Evolutionary conservation across 306 rosid genomes (phyloP).

Genomic region (Malus domestica): DNA sequence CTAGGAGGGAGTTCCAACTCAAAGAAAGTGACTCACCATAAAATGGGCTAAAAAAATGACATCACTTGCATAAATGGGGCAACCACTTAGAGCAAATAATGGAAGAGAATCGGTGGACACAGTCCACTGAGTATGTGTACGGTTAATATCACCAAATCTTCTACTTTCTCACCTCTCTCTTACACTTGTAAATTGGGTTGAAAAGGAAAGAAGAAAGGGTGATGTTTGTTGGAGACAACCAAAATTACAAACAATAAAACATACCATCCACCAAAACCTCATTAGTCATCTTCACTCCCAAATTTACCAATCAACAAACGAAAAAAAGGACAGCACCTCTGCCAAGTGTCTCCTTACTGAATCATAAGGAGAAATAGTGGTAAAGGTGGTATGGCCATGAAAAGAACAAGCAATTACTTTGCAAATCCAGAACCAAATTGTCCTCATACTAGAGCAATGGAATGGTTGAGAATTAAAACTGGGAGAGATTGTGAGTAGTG

Average conservation of each 20-base stretch:
- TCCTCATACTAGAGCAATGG: slow-evolving; percentile 9
- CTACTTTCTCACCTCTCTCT: slow-evolving; percentile 15
- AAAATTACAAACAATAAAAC: slow-evolving; percentile 9
- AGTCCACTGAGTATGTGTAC: slow-evolving; percentile 17
- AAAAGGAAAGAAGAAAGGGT: neutral
- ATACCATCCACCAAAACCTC: slow-evolving; percentile 4
- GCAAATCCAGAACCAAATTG: slow-evolving; percentile 15
- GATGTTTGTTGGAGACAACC: neutral
- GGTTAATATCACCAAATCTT: slow-evolving; percentile 6
- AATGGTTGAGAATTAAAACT: slow-evolving; percentile 15
- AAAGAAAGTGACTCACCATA: slow-evolving; percentile 16
- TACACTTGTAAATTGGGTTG: slow-evolving; percentile 18
- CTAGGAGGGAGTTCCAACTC: slow-evolving; percentile 1
- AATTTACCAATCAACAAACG: slow-evolving; percentile 12
- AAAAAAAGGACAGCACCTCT: slow-evolving; percentile 9
- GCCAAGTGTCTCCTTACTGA: slow-evolving; percentile 25
- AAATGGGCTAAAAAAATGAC: slow-evolving; percentile 15
- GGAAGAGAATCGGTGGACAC: slow-evolving; percentile 23
- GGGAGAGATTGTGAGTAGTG: slow-evolving; percentile 7
- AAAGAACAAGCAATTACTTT: slow-evolving; percentile 22
- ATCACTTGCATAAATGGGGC: slow-evolving; percentile 23
- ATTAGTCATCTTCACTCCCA: slow-evolving; percentile 13
- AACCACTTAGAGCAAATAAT: slow-evolving; percentile 28
- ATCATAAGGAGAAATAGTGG: slow-evolving; percentile 5
- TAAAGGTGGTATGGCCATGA: slow-evolving; percentile 9